Conservation (phyloP, 257 asterid genomes). For the Craterostigma plantagineum region DNA sequence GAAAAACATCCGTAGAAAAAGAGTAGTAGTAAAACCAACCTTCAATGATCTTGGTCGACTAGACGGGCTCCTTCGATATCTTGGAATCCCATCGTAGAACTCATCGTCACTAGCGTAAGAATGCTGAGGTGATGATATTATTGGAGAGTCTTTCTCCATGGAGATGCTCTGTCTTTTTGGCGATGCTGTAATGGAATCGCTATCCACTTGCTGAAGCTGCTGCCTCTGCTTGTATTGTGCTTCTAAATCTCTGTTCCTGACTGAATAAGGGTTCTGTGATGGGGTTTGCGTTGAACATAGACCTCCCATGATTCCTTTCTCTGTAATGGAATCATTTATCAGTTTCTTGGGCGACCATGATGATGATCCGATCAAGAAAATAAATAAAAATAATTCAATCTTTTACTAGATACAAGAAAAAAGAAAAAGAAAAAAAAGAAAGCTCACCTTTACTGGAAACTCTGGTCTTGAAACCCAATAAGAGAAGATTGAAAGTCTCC, state of each 20-base stretch:
- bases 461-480: too few relatives aligned
- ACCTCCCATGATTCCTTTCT: slow-evolving; percentile 24
- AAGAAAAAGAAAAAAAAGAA: too few relatives aligned
- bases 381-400: too few relatives aligned
- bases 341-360: background rate
- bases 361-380: too few relatives aligned
- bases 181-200: slow-evolving; percentile 8
- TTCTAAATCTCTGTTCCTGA: slow-evolving; percentile 9
- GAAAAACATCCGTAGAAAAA: too few relatives aligned
- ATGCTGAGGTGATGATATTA: slow-evolving; percentile 11
- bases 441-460: too few relatives aligned
- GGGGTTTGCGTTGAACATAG: slow-evolving; percentile 15
- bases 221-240: slow-evolving; percentile 12
- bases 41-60: slow-evolving; percentile 40
- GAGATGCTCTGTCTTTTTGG: slow-evolving; percentile 9
- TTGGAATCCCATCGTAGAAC: slow-evolving; percentile 70
- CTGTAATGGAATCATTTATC: background rate
- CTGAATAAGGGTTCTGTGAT: slow-evolving; percentile 23
- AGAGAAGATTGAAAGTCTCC: too few relatives aligned
- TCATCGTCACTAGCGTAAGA: slow-evolving; percentile 33
- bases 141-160: slow-evolving; percentile 13
- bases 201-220: slow-evolving; percentile 3
- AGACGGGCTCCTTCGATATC: slow-evolving; percentile 27
- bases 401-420: too few relatives aligned
- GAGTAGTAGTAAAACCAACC: slow-evolving; percentile 5